A percentile compares a stretch with the other conserved stretches of the same genome.
Evolutionary conservation across 768 basidiomycete genomes (phyloP).

Genomic region (Clavulina sp.): DNA sequence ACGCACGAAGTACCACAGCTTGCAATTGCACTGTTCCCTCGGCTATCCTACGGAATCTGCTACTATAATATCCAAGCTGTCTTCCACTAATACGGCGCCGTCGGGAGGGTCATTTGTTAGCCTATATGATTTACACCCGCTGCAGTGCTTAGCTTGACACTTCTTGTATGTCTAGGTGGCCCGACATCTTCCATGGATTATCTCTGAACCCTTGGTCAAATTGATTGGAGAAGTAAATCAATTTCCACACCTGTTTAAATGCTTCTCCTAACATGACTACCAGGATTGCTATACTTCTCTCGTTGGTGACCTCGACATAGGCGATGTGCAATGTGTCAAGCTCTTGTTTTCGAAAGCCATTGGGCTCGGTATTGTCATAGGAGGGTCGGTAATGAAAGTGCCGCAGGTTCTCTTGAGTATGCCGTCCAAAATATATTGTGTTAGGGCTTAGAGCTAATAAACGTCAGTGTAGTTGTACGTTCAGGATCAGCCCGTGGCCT

Average conservation of each 20-base stretch:
- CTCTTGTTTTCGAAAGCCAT: conserved; percentile 84
- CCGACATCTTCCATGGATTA: neutral
- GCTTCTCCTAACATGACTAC: neutral
- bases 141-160: neutral
- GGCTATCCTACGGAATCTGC: too few relatives aligned
- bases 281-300: conserved; percentile 85
- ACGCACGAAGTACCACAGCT: too few relatives aligned
- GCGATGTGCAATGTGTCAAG: conserved; percentile 70
- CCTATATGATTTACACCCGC: too few relatives aligned
- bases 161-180: conserved; percentile 1
- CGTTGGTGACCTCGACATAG: conserved; percentile 66
- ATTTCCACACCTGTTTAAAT: neutral
- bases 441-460: too few relatives aligned
- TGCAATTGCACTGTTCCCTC: too few relatives aligned
- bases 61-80: too few relatives aligned
- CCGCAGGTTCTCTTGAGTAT: conserved; percentile 79
- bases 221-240: neutral
- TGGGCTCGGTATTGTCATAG: conserved; percentile 81
- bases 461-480: conserved; percentile 34
- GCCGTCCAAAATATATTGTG: conserved; percentile 16
- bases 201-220: neutral
- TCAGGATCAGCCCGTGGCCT: conserved; percentile 72
- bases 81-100: too few relatives aligned
- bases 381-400: conserved; percentile 89
- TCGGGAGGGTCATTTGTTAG: too few relatives aligned